Conservation (phyloP, 192 early-diverging fungal species). For the Backusella tarrabulga region DNA sequence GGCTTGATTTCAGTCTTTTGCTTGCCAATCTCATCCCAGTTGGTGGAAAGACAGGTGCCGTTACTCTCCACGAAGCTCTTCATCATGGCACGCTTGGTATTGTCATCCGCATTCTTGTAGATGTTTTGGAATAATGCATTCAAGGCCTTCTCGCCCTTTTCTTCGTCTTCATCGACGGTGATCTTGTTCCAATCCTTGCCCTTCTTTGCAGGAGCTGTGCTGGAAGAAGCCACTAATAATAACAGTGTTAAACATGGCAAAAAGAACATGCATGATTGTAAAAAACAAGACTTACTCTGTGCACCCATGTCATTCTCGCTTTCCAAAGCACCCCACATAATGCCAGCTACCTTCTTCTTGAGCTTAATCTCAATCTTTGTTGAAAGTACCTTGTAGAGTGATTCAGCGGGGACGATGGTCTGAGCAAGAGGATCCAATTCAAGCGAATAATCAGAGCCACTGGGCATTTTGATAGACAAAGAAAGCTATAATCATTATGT, state of each 20-base stretch:
- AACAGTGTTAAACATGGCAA: too few relatives aligned
- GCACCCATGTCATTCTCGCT: constrained; percentile 49
- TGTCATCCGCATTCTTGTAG: constrained; percentile 86
- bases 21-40: constrained; percentile 92
- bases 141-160: constrained; percentile 86
- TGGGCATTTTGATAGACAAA: constrained; percentile 79
- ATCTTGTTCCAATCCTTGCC: constrained; percentile 85
- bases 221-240: constrained; percentile 11
- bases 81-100: constrained; percentile 93
- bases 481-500: constrained; percentile 48
- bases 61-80: constrained; percentile 96
- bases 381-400: constrained; percentile 73
- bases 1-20: constrained; percentile 84
- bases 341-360: constrained; percentile 74
- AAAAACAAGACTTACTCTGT: constrained; percentile 12
- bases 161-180: constrained; percentile 70
- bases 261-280: background rate
- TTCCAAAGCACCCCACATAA: constrained; percentile 86
- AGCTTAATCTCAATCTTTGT: constrained; percentile 95
- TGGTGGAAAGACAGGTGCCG: constrained; percentile 92
- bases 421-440: constrained; percentile 90
- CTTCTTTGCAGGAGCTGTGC: constrained; percentile 46
- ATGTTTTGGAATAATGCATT: constrained; percentile 93
- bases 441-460: constrained; percentile 83
- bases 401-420: constrained; percentile 68